These are phyloP conservation scores for Sambucus nigra DNA, from an alignment of 129 eudicot species.

Conservation along the genomic window DNA sequence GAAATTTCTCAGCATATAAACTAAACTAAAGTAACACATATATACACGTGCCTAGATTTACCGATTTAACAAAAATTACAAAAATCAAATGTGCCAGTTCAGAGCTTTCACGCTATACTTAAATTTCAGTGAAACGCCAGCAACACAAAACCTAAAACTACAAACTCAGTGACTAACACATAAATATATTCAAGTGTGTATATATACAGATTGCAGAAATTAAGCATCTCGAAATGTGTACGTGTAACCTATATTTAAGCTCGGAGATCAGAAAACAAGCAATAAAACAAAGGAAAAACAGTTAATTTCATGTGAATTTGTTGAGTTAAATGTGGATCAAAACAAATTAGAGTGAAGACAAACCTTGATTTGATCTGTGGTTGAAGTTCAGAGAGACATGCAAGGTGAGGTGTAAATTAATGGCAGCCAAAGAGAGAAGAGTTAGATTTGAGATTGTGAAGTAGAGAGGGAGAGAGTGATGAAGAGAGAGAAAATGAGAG, in stretches of 20 bases:
- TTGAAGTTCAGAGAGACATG: conserved; percentile 13
- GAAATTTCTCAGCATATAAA: no score
- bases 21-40: no score
- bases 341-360: background rate
- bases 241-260: background rate
- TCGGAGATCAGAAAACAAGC: background rate
- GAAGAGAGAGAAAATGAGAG: conserved; percentile 20
- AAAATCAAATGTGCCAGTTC: background rate
- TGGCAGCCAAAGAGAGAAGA: background rate
- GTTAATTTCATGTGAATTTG: background rate
- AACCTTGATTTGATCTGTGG: conserved; percentile 22
- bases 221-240: no score
- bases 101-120: background rate
- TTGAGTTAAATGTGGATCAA: background rate
- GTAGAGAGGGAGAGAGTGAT: conserved; percentile 20
- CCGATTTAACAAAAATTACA: no score
- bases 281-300: background rate
- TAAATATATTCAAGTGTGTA: background rate
- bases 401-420: conserved; percentile 31
- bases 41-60: no score
- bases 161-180: no score
- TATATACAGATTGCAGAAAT: background rate
- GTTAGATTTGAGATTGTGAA: conserved; percentile 25
- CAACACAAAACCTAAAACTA: background rate
- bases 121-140: background rate